phyloP scores from a whole-genome alignment of 768 basidiomycete genomes.

The Clathrus columnatus region DNA sequence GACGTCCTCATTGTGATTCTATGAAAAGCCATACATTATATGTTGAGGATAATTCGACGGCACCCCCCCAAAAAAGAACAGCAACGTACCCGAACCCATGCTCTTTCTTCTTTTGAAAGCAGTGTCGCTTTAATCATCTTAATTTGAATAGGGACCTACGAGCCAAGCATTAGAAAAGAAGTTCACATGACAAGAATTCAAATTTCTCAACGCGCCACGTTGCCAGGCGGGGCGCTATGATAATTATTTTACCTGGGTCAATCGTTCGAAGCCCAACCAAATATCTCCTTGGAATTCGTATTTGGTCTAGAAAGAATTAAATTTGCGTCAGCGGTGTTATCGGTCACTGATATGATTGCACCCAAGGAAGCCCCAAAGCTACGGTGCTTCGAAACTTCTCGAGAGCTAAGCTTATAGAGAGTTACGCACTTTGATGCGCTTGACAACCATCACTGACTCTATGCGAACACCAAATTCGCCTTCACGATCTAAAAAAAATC shows the following conservation, averaged over 20 bases:
- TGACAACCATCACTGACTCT: slow-evolving; percentile 77
- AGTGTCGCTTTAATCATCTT: slow-evolving; percentile 78
- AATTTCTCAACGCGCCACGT: neutral
- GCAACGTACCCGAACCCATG: slow-evolving; percentile 67
- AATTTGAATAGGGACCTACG: slow-evolving; percentile 85
- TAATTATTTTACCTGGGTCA: slow-evolving; percentile 39
- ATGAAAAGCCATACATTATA: slow-evolving; percentile 10
- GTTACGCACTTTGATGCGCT: slow-evolving; percentile 47
- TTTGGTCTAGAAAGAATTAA: slow-evolving; percentile 43
- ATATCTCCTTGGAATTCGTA: slow-evolving; percentile 60
- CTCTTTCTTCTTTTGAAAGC: slow-evolving; percentile 77
- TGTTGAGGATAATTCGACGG: slow-evolving; percentile 2
- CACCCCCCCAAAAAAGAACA: too few relatives aligned
- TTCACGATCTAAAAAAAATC: slow-evolving; percentile 45
- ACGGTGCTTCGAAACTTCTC: neutral
- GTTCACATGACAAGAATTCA: neutral
- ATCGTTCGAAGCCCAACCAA: slow-evolving; percentile 87
- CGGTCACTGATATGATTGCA: neutral
- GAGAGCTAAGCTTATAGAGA: too few relatives aligned
- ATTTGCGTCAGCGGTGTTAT: slow-evolving; percentile 4
- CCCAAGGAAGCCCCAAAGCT: neutral
- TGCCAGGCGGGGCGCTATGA: neutral
- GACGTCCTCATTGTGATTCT: slow-evolving; percentile 79
- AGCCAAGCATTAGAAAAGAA: neutral
- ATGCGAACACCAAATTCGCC: slow-evolving; percentile 86